phyloP scores from a whole-genome alignment of 2,329 filamentous ascomycete genomes.

The Thermomyces lanuginosus region DNA sequence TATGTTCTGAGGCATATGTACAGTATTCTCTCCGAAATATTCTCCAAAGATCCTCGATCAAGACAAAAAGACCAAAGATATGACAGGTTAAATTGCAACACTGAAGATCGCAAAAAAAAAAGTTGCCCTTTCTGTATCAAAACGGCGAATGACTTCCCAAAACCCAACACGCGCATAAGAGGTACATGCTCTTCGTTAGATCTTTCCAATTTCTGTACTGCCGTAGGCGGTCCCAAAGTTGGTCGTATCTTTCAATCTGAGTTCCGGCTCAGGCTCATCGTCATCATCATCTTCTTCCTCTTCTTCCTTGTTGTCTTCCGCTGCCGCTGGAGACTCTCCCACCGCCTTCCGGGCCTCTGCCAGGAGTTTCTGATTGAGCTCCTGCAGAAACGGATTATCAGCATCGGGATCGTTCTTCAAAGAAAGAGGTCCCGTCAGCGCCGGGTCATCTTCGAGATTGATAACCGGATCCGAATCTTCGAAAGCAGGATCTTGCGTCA shows the following conservation, averaged over 20 bases:
- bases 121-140: too few species aligned
- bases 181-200: too few species aligned
- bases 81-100: too few species aligned
- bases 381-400: conserved; percentile 25
- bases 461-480: conserved; percentile 27
- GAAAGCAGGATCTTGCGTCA: conserved; percentile 16
- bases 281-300: conserved; percentile 9
- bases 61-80: too few species aligned
- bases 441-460: conserved; percentile 24
- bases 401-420: conserved; percentile 26
- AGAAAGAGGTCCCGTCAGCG: conserved; percentile 28
- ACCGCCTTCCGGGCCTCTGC: conserved; percentile 22
- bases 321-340: conserved; percentile 11
- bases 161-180: too few species aligned
- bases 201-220: too few species aligned
- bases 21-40: too few species aligned
- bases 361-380: conserved; percentile 28
- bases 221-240: conserved; percentile 36
- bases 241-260: conserved; percentile 29
- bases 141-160: too few species aligned
- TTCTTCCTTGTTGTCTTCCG: conserved; percentile 11
- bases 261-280: conserved; percentile 18
- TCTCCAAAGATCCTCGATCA: too few species aligned
- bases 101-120: conserved; percentile 2
- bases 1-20: too few species aligned